phyloP scores from a whole-genome alignment of 2,329 filamentous ascomycete species.

The Ophiocordyceps polyrhachis-furcata region DNA sequence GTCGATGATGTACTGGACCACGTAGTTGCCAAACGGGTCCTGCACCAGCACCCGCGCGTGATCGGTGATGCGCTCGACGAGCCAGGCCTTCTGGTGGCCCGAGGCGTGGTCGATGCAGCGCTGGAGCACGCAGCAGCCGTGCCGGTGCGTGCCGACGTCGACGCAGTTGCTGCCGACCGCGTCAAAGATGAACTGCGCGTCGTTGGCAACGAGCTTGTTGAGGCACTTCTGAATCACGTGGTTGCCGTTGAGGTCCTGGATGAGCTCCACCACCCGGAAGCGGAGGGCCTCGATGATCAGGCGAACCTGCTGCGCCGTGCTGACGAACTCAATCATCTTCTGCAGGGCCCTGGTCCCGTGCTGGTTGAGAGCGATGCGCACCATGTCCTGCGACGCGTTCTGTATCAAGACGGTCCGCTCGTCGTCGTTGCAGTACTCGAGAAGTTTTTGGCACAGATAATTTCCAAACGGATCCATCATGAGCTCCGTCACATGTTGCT shows the following conservation, averaged over 20 bases:
- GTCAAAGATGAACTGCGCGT: slow-evolving; percentile 94
- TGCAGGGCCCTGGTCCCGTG: slow-evolving; percentile 91
- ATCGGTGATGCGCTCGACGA: slow-evolving; percentile 72
- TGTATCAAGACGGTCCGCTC: slow-evolving; percentile 86
- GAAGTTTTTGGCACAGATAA: slow-evolving; percentile 95
- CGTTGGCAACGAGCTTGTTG: slow-evolving; percentile 69
- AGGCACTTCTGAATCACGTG: slow-evolving; percentile 99
- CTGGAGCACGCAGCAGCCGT: slow-evolving; percentile 94
- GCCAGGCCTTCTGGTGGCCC: slow-evolving; percentile 68
- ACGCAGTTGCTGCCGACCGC: slow-evolving; percentile 77
- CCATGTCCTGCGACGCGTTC: slow-evolving; percentile 74
- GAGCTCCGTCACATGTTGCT: slow-evolving; percentile 82
- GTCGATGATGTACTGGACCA: slow-evolving; percentile 96
- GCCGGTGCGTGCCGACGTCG: slow-evolving; percentile 85
- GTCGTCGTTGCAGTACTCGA: slow-evolving; percentile 88
- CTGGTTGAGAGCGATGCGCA: slow-evolving; percentile 87
- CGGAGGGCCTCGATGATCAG: slow-evolving; percentile 75
- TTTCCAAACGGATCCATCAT: slow-evolving; percentile 99
- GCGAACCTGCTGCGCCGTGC: slow-evolving; percentile 64
- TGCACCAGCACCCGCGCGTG: slow-evolving; percentile 82
- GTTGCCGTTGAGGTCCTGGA: slow-evolving; percentile 95
- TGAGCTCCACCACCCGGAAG: slow-evolving; percentile 75
- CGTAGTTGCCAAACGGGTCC: slow-evolving; percentile 96
- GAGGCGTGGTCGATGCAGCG: slow-evolving; percentile 96
- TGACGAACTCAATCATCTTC: slow-evolving; percentile 99